Percentiles rank a stretch among this genome's conserved stretches.
Evolutionary conservation across 2,329 filamentous ascomycete genomes (phyloP).

Genomic region (Colletotrichum aenigma): DNA sequence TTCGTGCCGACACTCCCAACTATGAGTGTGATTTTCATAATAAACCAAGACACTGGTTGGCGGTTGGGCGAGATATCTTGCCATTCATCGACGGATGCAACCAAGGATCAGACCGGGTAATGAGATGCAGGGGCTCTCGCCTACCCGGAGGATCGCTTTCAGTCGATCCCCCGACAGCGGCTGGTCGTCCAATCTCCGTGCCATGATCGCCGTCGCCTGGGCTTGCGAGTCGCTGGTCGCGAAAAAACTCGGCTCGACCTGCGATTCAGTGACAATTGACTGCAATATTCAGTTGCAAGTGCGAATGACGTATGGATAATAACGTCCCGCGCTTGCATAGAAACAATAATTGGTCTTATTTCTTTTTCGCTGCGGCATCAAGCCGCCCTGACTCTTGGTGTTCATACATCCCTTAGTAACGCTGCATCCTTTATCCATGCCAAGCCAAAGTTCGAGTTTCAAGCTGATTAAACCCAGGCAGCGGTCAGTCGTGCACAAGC

Average conservation of each 20-base stretch:
- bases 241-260: background rate
- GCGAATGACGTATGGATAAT: background rate
- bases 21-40: background rate
- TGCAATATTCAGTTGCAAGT: background rate
- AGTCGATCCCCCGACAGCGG: background rate
- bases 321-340: background rate
- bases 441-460: background rate
- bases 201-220: background rate
- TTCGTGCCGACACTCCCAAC: background rate
- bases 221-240: background rate
- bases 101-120: background rate
- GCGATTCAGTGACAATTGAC: background rate
- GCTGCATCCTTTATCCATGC: slow-evolving; percentile 3
- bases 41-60: background rate
- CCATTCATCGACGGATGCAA: background rate
- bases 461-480: slow-evolving; percentile 4
- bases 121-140: background rate
- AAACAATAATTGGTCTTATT: background rate
- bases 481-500: background rate
- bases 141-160: background rate
- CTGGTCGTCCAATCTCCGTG: background rate
- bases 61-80: background rate
- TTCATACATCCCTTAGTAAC: background rate
- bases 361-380: slow-evolving; percentile 3
- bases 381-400: background rate